Evolutionary conservation across 768 basidiomycete species (phyloP), one percentile per base, ranked within the genome.

Genomic region (Serpula lacrymans): DNA sequence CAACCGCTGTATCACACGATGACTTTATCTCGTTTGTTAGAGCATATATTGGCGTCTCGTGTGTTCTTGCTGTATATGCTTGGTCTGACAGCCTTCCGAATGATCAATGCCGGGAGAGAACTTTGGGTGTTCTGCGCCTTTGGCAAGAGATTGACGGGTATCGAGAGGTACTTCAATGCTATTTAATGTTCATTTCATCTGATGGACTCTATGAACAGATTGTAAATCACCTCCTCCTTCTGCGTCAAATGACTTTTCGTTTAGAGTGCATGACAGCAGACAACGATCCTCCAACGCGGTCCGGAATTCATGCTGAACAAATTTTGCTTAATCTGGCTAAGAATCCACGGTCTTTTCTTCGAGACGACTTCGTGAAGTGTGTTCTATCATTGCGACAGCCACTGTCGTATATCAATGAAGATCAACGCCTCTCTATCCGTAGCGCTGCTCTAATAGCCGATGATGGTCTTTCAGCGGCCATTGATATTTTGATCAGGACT

Each of bases 61-160:
- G 72, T 37, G 77, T 87, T 11, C 61, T 90, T 11, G 79, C 79
- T 2, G 82, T 84, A 24, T 82, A 82, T 53, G 82, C 84, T 3
- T 91, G 86, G 83, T 77, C 87, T 10, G 88, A 89, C 50, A 86
- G 84, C 55, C 64, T 86, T 14, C 82, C 81, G 1, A 75, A 80
- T 40, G 72, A 77, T 42, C 61, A 62, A 10, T 84, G 82, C 52
- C 73, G 83, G 9, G 81, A 85, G 50, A 73, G 80, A 34, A 69
- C 76, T 1, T 61, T 89, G 6, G 77, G 74, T 6, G 68, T 88
- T 12, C 43, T 89, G 25, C 47, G 55, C 22, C 32, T 62, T 31
- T 62, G 82, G 83, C 82, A 85, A 60, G 64, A 63, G 20, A 62
- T 78, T 18, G 76, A 82, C 21, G 85, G 84, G 6, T 90, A 89